phyloP scores from a whole-genome alignment of 1,284 basidiomycete species.

The Microbotryum lychnidis-dioicae region DNA sequence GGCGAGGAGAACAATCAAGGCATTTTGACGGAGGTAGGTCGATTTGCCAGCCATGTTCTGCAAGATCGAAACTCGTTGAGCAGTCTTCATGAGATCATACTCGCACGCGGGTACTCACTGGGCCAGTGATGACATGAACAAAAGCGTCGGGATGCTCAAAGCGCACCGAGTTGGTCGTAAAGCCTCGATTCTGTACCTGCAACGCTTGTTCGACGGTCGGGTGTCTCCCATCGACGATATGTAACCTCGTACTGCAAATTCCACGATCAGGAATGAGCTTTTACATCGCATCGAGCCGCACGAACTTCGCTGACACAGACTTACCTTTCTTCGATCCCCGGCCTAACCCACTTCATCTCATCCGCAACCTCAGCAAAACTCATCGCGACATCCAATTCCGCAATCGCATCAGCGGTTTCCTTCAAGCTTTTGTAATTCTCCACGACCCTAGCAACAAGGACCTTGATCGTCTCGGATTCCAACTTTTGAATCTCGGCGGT shows the following conservation, averaged over 20 bases:
- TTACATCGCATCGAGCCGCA: not conserved
- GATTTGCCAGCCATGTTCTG: slow-evolving; percentile 55
- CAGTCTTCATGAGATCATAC: not conserved
- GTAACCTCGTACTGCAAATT: slow-evolving; percentile 51
- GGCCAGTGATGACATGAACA: slow-evolving; percentile 78
- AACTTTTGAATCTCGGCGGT: slow-evolving; percentile 16
- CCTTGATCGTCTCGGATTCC: slow-evolving; percentile 23
- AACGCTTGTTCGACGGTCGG: slow-evolving; percentile 87
- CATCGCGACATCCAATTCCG: slow-evolving; percentile 79
- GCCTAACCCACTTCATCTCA: slow-evolving; percentile 69
- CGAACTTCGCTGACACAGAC: slow-evolving; percentile 33
- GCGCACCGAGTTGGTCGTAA: slow-evolving; percentile 70
- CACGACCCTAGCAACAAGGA: slow-evolving; percentile 13
- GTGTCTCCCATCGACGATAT: slow-evolving; percentile 74
- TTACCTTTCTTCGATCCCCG: slow-evolving; percentile 58
- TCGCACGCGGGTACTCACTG: slow-evolving; percentile 50
- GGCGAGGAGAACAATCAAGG: slow-evolving; percentile 80
- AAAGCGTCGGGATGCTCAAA: slow-evolving; percentile 52
- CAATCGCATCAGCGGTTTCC: slow-evolving; percentile 68
- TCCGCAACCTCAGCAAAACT: slow-evolving; percentile 73
- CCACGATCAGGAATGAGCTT: not conserved
- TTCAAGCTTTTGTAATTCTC: slow-evolving; percentile 47
- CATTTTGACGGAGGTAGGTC: slow-evolving; percentile 83
- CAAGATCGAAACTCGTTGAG: not conserved
- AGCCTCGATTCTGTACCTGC: slow-evolving; percentile 61